Evolutionary conservation across 2,329 filamentous ascomycete species (phyloP).

Genomic region (Sclerotinia minor): DNA sequence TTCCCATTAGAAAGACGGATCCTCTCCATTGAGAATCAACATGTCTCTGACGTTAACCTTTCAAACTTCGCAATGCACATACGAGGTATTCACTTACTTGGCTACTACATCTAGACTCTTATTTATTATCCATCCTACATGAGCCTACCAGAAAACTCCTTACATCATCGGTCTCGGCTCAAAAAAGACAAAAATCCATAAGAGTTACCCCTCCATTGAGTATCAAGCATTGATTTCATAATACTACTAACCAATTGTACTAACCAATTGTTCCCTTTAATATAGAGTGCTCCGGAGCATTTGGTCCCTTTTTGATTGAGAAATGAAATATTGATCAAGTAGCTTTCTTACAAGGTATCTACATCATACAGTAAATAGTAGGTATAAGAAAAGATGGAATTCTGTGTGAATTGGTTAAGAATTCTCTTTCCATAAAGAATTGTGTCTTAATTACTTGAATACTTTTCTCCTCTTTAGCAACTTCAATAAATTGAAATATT

Average conservation of each 20-base stretch:
- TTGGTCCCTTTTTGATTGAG: conserved; percentile 12
- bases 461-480: not conserved
- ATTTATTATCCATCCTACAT: not conserved
- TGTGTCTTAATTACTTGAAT: not conserved
- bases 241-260: not conserved
- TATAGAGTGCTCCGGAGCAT: conserved; percentile 14
- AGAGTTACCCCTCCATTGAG: conserved; percentile 13
- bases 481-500: not conserved
- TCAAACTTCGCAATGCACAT: too few relatives aligned
- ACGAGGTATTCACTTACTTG: not conserved
- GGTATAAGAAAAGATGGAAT: conserved; percentile 31
- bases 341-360: not conserved
- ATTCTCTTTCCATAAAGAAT: conserved; percentile 32
- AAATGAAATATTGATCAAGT: not conserved
- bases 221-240: conserved; percentile 7
- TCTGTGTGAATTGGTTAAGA: conserved; percentile 35
- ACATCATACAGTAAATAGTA: not conserved
- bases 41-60: not conserved
- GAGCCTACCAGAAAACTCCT: not conserved
- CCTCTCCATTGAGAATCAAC: too few relatives aligned
- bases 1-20: too few relatives aligned
- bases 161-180: conserved; percentile 15
- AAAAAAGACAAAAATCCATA: not conserved
- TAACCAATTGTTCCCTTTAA: not conserved
- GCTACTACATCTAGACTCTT: not conserved